Evolutionary conservation across 768 basidiomycete genomes (phyloP), one percentile per base, ranked within the genome.

Genomic region (Punctularia strigosozonata): DNA sequence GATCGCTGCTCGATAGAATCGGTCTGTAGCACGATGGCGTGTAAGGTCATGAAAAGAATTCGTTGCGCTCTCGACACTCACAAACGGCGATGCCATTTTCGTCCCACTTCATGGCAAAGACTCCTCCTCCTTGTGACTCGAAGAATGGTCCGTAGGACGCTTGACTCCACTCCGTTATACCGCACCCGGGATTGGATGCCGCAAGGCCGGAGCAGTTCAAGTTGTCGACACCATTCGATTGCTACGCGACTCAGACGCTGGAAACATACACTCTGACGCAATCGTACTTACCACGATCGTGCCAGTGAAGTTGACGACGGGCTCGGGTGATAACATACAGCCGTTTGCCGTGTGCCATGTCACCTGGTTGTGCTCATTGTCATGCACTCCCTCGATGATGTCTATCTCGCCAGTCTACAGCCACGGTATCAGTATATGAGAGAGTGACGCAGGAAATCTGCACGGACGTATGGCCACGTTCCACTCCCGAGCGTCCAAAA

Each of bases 61-160:
- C 19, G 6, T n/a, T 28, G 3, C 25, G 1, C 26, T 24, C 21
- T 18, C 3, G 25, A 21, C 32, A 65, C 83, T 54, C 44, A 87
- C 84, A 87, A 45, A 85, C 70, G 28, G 76, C 71, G 40, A 88
- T 85, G 2, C 77, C 76, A 43, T 65, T 67, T 42, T 76, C 71
- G 50, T 89, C 83, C 89, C 89, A 91, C 48, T 82, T 80, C 83
- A 88, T 87, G 1, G 77, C 86, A 53, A 86, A 90, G 3, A 88
- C 77, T 3, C 89, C 89, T 4, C 89, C 89, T 7, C 80, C 74
- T 50, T 74, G 75, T 1, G 69, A 67, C 44, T 90, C 88, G 52
- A 90, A 90, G 38, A 70, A 72, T 25, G 80, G 77, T 0, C 89
- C 89, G 56, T 85, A 91, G 0, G 88, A 91, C 2, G 81, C 78